Evolutionary conservation across 192 early-diverging fungal genomes (phyloP).

Genomic region (Lobulomyces angularis): DNA sequence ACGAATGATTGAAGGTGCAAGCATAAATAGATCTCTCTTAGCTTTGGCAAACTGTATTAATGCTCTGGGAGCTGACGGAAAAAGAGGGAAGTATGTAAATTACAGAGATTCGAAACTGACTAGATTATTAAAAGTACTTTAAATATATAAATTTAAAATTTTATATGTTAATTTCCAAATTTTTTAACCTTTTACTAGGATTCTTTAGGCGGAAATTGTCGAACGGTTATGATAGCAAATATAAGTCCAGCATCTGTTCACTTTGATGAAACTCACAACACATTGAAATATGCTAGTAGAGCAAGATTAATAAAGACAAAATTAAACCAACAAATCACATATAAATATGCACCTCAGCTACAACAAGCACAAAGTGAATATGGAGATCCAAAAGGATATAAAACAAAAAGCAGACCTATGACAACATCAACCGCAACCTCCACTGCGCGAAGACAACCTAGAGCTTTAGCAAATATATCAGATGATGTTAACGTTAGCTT

Average conservation of each 20-base stretch:
- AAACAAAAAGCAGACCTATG: not conserved
- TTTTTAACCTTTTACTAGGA: constrained; percentile 17
- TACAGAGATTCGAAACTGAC: constrained; percentile 69
- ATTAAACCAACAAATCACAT: constrained; percentile 22
- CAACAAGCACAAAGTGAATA: not conserved
- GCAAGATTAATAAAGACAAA: constrained; percentile 59
- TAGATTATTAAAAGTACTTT: constrained; percentile 45
- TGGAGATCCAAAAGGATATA: not conserved
- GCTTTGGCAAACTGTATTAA: constrained; percentile 70
- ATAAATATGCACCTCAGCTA: constrained; percentile 1
- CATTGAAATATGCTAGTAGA: constrained; percentile 64
- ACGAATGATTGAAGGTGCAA: constrained; percentile 63
- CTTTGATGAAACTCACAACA: constrained; percentile 66
- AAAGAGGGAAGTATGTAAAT: constrained; percentile 49
- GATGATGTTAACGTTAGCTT: too few relatives aligned
- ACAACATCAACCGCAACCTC: too few relatives aligned
- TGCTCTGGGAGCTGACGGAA: constrained; percentile 38
- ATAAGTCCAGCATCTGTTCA: constrained; percentile 50
- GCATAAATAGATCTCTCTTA: constrained; percentile 62
- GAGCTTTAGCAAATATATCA: too few relatives aligned
- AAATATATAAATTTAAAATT: not conserved
- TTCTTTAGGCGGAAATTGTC: constrained; percentile 67
- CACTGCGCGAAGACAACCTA: too few relatives aligned
- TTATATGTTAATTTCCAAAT: constrained; percentile 8
- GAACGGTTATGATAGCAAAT: constrained; percentile 69